phyloP scores from a whole-genome alignment of 371 early-diverging fungal species.

The Gilbertella persicaria region DNA sequence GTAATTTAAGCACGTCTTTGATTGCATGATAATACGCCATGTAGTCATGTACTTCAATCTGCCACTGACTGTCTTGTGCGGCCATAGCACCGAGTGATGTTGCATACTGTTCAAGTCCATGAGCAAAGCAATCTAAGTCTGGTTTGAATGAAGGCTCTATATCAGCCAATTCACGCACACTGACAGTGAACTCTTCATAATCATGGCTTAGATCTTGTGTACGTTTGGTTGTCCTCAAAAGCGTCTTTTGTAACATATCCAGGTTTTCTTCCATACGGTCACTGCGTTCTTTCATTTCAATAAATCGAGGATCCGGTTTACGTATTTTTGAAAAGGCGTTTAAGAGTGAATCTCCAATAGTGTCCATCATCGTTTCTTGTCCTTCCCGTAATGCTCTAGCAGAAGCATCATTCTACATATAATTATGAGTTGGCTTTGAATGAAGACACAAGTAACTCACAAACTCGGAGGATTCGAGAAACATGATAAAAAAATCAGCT shows the following conservation, averaged over 20 bases:
- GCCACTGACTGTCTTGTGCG: slow-evolving; percentile 66
- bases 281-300: slow-evolving; percentile 76
- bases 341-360: slow-evolving; percentile 83
- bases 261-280: slow-evolving; percentile 87
- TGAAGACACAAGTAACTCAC: slow-evolving; percentile 27
- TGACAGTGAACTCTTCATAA: slow-evolving; percentile 76
- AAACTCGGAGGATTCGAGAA: slow-evolving; percentile 84
- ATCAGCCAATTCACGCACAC: slow-evolving; percentile 71
- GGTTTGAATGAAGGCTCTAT: slow-evolving; percentile 81
- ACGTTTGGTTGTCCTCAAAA: slow-evolving; percentile 74
- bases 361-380: slow-evolving; percentile 78
- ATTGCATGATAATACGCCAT: slow-evolving; percentile 84
- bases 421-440: not conserved
- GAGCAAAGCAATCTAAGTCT: slow-evolving; percentile 66
- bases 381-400: slow-evolving; percentile 51
- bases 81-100: slow-evolving; percentile 62
- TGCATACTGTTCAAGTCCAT: slow-evolving; percentile 63
- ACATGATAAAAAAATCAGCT: slow-evolving; percentile 70
- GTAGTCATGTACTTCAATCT: slow-evolving; percentile 83
- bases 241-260: slow-evolving; percentile 73
- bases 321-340: slow-evolving; percentile 92
- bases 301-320: slow-evolving; percentile 84
- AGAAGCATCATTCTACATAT: slow-evolving; percentile 53
- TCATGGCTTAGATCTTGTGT: slow-evolving; percentile 79
- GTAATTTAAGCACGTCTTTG: slow-evolving; percentile 77